Conservation (phyloP, 352 stramenopile species). For the Phytophthora hibernalis region DNA sequence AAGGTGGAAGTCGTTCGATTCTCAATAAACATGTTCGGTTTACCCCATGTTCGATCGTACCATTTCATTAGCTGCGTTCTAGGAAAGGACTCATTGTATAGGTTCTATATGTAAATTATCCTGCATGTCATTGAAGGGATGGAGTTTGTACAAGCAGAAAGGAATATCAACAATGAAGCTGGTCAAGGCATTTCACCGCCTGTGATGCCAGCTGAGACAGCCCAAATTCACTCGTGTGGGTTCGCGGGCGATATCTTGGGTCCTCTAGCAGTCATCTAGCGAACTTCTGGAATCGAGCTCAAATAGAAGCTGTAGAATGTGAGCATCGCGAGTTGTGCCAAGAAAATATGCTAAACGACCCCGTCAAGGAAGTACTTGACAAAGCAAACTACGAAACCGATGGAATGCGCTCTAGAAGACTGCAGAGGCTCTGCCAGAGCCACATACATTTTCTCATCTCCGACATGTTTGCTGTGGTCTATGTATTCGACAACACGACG, state of each 20-base stretch:
- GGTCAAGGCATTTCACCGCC: neutral
- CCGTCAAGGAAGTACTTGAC: neutral
- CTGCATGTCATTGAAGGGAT: too few species aligned
- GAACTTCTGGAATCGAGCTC: neutral
- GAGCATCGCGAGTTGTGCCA: neutral
- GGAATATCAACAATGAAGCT: constrained; percentile 4
- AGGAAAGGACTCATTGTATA: too few species aligned
- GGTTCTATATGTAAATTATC: too few species aligned
- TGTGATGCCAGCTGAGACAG: constrained; percentile 3
- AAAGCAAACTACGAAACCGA: neutral
- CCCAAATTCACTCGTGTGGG: neutral
- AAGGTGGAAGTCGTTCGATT: too few species aligned
- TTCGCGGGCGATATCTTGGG: neutral
- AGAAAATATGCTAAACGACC: neutral
- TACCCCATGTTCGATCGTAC: too few species aligned
- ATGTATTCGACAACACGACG: too few species aligned
- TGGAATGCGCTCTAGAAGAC: neutral
- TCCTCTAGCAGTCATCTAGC: neutral
- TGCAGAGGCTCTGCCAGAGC: too few species aligned
- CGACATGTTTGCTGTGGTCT: too few species aligned
- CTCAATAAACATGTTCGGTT: too few species aligned
- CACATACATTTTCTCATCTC: too few species aligned
- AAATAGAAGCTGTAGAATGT: neutral
- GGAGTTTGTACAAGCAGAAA: constrained; percentile 7
- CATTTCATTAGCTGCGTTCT: too few species aligned